Evolutionary conservation across 2,329 filamentous ascomycete genomes (phyloP).

Genomic region (Claviceps quebecensis): DNA sequence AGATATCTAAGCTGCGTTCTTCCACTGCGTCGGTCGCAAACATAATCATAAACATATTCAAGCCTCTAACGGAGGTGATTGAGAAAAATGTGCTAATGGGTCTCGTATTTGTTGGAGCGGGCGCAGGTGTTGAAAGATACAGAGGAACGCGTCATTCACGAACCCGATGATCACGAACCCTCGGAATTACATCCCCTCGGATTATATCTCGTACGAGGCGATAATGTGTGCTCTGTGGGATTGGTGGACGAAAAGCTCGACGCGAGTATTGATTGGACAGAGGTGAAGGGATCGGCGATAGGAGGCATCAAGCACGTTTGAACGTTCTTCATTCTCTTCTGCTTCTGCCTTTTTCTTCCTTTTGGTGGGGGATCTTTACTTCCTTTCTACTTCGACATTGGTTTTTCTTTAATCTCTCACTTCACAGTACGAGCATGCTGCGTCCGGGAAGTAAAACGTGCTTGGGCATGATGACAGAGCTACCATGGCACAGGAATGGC

Average conservation of each 20-base stretch:
- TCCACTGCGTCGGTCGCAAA: neutral
- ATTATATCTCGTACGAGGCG: slow-evolving; percentile 81
- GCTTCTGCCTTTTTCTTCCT: neutral
- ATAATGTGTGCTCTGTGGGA: slow-evolving; percentile 85
- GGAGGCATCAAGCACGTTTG: slow-evolving; percentile 68
- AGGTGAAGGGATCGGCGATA: slow-evolving; percentile 74
- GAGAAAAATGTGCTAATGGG: neutral
- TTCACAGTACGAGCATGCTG: neutral
- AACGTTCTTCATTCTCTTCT: neutral
- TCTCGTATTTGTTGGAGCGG: neutral
- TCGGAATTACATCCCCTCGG: slow-evolving; percentile 73
- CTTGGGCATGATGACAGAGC: neutral
- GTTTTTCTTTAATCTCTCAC: neutral
- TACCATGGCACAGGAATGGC: slow-evolving; percentile 7
- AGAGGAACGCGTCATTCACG: slow-evolving; percentile 79
- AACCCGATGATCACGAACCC: slow-evolving; percentile 66
- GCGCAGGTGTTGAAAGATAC: slow-evolving; percentile 62
- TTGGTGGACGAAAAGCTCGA: slow-evolving; percentile 84
- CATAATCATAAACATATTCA: too few relatives aligned
- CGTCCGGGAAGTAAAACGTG: neutral
- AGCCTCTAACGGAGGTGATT: too few relatives aligned
- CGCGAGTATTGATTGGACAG: slow-evolving; percentile 78
- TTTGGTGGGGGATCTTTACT: neutral
- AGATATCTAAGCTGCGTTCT: neutral
- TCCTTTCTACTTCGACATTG: neutral